Base-by-base conservation (phyloP, 2,329 filamentous ascomycete genomes). In the Paecilomyces sp. region DNA sequence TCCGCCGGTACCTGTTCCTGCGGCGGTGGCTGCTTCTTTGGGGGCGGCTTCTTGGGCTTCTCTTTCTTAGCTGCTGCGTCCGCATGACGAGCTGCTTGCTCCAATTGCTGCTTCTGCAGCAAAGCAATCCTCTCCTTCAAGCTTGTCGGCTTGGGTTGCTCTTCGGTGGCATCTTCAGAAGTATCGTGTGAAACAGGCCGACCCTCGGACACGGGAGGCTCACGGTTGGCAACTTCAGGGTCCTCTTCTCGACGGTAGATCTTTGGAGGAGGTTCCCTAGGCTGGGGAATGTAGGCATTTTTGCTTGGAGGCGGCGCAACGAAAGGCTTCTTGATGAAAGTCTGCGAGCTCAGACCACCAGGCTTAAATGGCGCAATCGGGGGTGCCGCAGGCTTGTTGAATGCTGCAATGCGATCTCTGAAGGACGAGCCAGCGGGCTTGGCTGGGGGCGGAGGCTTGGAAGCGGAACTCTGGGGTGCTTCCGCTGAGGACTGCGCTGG, bases 71-170 rank as follows among this genome's bases (percentile, higher is more conserved):
- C 82, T 22, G 82, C 82, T 15, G 88, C 85, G 41, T 94, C 91
- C 7, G 90, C 89, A 75, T 93, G 89, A 57, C 92, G 83, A 63
- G 88, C 83, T 4, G 92, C 91, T 71, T 94, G 91, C 71, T 97
- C 94, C 72, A 91, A 80, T 75, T 99, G 94, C 73, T 97, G 92
- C 72, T 90, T 93, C 74, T 99, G 94, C 15, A 99, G 80, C 57
- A 96, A 80, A 30, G 94, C 94, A 77, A 99, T 97, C 63, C 94
- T 85, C 74, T 99, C 94, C 76, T 97, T 99, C 62, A 99, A 75
- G 66, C 90, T 97, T 59, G 91, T 90, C 25, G 92, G 91, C 76
- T 97, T 97, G 1, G 93, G 92, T 67, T 90, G 87, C 52, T 95
- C 90, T 58, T 94, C 91, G 4, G 65, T 66, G 3, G 80, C 85